phyloP scores from a whole-genome alignment of 495 filamentous ascomycete species.

The Astrothelium subdiscretum region DNA sequence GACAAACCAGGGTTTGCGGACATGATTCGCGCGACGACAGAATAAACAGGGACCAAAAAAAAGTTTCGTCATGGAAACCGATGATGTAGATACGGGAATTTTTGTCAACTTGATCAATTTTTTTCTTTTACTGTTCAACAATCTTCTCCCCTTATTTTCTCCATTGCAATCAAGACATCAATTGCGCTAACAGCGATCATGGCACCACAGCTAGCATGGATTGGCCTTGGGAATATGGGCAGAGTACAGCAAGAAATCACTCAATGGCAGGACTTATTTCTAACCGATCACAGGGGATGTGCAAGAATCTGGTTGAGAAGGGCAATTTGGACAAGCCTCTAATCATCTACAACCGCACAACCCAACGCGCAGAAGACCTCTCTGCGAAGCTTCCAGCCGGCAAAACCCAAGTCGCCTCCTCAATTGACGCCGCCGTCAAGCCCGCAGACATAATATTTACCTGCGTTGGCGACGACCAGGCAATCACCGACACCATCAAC shows the following conservation, averaged over 20 bases:
- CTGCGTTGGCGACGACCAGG: slow-evolving; percentile 69
- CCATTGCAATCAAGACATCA: not conserved
- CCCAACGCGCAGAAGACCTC: slow-evolving; percentile 27
- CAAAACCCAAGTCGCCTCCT: slow-evolving; percentile 49
- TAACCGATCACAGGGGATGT: slow-evolving; percentile 57
- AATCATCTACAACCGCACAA: slow-evolving; percentile 65
- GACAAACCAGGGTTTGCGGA: no score
- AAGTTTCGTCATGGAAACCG: no score
- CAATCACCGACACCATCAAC: slow-evolving; percentile 47
- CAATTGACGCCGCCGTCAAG: slow-evolving; percentile 52
- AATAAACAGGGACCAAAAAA: no score
- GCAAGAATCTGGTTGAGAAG: slow-evolving; percentile 69
- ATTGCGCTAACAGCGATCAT: slow-evolving; percentile 23
- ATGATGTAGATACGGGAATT: no score
- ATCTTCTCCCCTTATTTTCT: not conserved
- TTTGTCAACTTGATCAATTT: no score
- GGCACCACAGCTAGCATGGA: slow-evolving; percentile 62
- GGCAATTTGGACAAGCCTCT: slow-evolving; percentile 57
- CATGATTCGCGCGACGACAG: no score
- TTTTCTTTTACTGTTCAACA: no score
- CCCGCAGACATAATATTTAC: slow-evolving; percentile 71
- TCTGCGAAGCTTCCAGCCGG: slow-evolving; percentile 27
- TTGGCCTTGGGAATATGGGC: slow-evolving; percentile 88
- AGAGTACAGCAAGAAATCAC: slow-evolving; percentile 42
- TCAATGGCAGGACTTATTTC: slow-evolving; percentile 3